phyloP scores from a whole-genome alignment of 768 basidiomycete species.

The Suillus subaureus region DNA sequence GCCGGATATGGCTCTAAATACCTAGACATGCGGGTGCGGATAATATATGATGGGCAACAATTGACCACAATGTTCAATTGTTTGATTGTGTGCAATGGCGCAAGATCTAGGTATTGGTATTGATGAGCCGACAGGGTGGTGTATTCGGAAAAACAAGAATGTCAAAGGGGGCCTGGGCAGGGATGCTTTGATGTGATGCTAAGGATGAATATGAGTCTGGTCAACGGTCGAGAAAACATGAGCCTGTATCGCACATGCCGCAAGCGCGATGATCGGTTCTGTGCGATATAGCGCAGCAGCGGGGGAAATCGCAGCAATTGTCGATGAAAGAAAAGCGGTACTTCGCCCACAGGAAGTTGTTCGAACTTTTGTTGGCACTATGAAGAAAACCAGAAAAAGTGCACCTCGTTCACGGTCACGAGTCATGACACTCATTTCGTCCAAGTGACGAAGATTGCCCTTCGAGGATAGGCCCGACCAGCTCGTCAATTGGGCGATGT shows the following conservation, averaged over 20 bases:
- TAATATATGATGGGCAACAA: neutral
- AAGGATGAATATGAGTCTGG: neutral
- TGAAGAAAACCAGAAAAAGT: neutral
- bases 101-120: neutral
- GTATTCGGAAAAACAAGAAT: neutral
- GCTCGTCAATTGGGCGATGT: neutral
- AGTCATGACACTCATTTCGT: neutral
- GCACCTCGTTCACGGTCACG: neutral
- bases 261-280: neutral
- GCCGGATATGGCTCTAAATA: neutral
- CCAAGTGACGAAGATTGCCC: neutral
- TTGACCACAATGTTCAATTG: neutral
- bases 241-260: neutral
- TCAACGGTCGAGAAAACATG: neutral
- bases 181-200: neutral
- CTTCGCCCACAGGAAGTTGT: neutral
- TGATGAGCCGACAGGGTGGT: neutral
- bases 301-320: neutral
- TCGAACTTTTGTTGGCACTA: neutral
- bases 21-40: neutral
- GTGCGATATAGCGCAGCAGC: neutral
- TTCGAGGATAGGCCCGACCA: neutral
- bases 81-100: neutral
- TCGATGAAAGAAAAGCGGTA: too few relatives aligned
- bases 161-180: neutral